These are phyloP conservation scores for Blastomyces percursus DNA, from an alignment of 2,329 filamentous ascomycete species.

Conservation along the genomic window DNA sequence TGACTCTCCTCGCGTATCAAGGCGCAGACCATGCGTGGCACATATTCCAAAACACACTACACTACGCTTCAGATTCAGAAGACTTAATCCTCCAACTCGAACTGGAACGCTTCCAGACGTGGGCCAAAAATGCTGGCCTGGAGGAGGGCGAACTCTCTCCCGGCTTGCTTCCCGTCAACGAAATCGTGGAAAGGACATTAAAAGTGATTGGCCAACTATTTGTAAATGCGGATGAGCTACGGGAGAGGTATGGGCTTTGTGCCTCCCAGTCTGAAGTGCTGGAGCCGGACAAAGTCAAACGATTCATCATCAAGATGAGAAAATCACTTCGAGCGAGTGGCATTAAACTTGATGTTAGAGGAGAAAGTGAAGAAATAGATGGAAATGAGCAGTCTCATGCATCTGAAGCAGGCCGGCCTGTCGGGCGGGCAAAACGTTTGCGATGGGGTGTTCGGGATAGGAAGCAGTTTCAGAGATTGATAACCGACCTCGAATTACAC, in stretches of 20 bases:
- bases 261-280: neutral
- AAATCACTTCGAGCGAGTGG: slow-evolving; percentile 6
- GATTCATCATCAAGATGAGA: slow-evolving; percentile 5
- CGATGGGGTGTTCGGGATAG: slow-evolving; percentile 2
- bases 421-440: neutral
- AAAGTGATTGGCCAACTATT: neutral
- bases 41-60: neutral
- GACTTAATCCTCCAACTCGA: slow-evolving; percentile 3
- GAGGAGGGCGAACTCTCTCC: neutral
- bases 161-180: slow-evolving; percentile 1
- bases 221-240: neutral
- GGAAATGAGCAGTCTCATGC: neutral
- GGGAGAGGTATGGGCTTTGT: slow-evolving; percentile 1
- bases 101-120: slow-evolving; percentile 5
- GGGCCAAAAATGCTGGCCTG: slow-evolving; percentile 1
- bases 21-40: slow-evolving; percentile 1
- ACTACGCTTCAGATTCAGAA: slow-evolving; percentile 2
- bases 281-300: neutral
- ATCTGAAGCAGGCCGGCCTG: neutral
- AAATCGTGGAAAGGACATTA: slow-evolving; percentile 2
- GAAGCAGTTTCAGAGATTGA: slow-evolving; percentile 1
- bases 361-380: neutral
- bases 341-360: neutral
- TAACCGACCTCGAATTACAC: slow-evolving; percentile 1
- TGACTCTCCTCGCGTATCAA: neutral